These are phyloP conservation scores for Nymphaea thermarum DNA, from an alignment of 164 flowering plant species.

Conservation along the genomic window DNA sequence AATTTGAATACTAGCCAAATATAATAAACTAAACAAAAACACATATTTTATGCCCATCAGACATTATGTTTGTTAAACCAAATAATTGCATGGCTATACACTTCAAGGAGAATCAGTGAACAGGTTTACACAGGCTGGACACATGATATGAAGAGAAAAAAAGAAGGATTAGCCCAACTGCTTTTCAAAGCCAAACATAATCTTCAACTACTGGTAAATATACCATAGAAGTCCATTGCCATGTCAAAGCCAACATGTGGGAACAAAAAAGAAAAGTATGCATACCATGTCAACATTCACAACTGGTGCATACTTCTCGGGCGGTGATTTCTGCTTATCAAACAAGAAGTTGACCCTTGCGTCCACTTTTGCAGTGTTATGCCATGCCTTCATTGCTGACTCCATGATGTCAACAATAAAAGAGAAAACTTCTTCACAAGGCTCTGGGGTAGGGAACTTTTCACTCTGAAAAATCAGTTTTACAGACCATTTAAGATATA, in stretches of 20 bases:
- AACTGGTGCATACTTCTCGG: conserved; percentile 74
- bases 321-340: conserved; percentile 65
- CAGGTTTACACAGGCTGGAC: too few relatives aligned
- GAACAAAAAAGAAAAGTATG: not conserved
- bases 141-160: not conserved
- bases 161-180: not conserved
- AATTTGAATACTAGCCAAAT: too few relatives aligned
- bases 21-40: too few relatives aligned
- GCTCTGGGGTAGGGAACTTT: conserved; percentile 49
- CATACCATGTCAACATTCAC: conserved; percentile 88
- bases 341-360: conserved; percentile 73
- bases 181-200: not conserved
- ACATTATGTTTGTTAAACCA: too few relatives aligned
- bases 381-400: conserved; percentile 71
- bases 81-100: too few relatives aligned
- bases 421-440: conserved; percentile 40
- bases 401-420: conserved; percentile 76
- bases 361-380: conserved; percentile 70
- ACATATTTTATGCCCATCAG: too few relatives aligned
- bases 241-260: not conserved
- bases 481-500: too few relatives aligned
- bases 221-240: too few relatives aligned
- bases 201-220: too few relatives aligned
- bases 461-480: conserved; percentile 4
- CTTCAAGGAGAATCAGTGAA: too few relatives aligned